Evolutionary conservation across 2,329 filamentous ascomycete genomes (phyloP).

Genomic region (Bertia moriformis): DNA sequence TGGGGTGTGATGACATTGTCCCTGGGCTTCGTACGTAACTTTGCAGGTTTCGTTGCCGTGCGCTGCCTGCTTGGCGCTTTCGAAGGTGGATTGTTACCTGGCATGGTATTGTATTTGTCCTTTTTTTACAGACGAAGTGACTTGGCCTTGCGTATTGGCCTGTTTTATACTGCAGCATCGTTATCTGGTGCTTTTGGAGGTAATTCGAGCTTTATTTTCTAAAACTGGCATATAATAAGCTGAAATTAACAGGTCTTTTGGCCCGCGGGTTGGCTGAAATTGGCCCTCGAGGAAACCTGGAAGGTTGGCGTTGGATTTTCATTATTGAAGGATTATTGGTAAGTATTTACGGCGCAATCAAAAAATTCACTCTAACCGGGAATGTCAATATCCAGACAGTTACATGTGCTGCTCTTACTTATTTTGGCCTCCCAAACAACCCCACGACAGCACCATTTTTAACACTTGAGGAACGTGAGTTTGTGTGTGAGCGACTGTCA

Average conservation of each 20-base stretch:
- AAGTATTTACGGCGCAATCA: no score
- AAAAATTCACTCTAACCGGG: no score
- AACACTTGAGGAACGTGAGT: slow-evolving; percentile 31
- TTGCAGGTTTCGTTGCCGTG: slow-evolving; percentile 42
- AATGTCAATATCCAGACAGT: slow-evolving; percentile 37
- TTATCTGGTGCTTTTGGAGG: slow-evolving; percentile 51
- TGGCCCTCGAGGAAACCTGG: slow-evolving; percentile 32
- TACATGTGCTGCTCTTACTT: slow-evolving; percentile 32
- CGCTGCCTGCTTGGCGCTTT: slow-evolving; percentile 46
- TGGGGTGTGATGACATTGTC: slow-evolving; percentile 47
- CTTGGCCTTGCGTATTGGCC: slow-evolving; percentile 45
- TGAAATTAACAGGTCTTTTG: slow-evolving; percentile 26
- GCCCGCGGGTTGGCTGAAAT: slow-evolving; percentile 48
- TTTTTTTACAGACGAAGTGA: slow-evolving; percentile 44
- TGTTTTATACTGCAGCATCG: slow-evolving; percentile 55
- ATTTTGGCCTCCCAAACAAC: slow-evolving; percentile 37
- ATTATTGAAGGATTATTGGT: slow-evolving; percentile 41
- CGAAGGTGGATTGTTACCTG: slow-evolving; percentile 51
- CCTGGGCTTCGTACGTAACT: slow-evolving; percentile 35
- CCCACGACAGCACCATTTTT: slow-evolving; percentile 37
- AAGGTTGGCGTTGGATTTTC: slow-evolving; percentile 49
- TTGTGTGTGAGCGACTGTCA: slow-evolving; percentile 27
- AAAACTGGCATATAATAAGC: neutral
- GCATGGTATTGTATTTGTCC: slow-evolving; percentile 54
- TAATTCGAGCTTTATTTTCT: slow-evolving; percentile 5